Evolutionary conservation across 108 stramenopile genomes (phyloP).

Genomic region (Stephanodiscus minutulus): DNA sequence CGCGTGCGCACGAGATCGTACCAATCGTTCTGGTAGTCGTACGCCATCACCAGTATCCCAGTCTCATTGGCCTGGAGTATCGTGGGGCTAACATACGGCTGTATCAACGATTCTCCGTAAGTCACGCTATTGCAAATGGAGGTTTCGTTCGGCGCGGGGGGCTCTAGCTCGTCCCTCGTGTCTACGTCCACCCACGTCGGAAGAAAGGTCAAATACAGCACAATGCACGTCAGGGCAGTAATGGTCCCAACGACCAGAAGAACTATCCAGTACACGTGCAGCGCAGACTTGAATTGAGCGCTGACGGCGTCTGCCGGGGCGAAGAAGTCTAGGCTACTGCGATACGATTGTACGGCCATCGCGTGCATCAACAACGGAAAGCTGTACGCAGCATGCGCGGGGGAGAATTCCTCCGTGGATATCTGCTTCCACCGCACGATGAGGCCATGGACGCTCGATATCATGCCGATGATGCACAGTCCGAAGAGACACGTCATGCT

Average conservation of each 20-base stretch:
- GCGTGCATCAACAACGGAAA: conserved; percentile 76
- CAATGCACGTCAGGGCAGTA: conserved; percentile 60
- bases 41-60: conserved; percentile 55
- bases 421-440: conserved; percentile 61
- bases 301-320: conserved; percentile 39
- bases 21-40: conserved; percentile 44
- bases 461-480: conserved; percentile 61
- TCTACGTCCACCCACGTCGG: conserved; percentile 71
- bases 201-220: conserved; percentile 59
- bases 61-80: conserved; percentile 83
- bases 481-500: conserved; percentile 71
- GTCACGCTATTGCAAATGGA: conserved; percentile 57
- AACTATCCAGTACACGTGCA: conserved; percentile 68
- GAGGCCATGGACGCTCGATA: conserved; percentile 70
- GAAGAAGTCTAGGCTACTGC: conserved; percentile 70
- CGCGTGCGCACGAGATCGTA: conserved; percentile 62
- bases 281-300: conserved; percentile 42
- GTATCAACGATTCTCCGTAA: conserved; percentile 70
- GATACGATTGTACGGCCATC: conserved; percentile 77
- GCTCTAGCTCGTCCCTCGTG: conserved; percentile 60
- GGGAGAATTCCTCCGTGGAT: conserved; percentile 62
- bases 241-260: conserved; percentile 60
- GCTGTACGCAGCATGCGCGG: conserved; percentile 84
- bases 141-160: conserved; percentile 76
- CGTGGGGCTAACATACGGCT: conserved; percentile 71